Base-by-base conservation (phyloP, 1,284 basidiomycete species). In the Puccinia brachypodii region DNA sequence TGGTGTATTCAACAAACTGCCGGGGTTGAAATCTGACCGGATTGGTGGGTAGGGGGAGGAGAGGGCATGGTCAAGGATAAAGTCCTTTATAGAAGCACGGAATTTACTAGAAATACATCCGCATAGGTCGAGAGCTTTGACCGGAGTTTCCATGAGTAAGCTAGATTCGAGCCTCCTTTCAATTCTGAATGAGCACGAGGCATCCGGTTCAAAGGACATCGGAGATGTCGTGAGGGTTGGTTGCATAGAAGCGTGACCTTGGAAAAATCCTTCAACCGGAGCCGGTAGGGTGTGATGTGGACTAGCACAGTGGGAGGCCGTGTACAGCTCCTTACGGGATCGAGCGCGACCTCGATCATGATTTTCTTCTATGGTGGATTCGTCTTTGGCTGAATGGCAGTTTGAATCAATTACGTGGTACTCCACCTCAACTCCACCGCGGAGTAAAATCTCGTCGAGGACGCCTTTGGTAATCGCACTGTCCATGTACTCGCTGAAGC, bases 401-500 rank as follows among this genome's bases (percentile, higher is more conserved):
- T 71, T 33, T 14, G 68, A n/a, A 71, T 71, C n/a, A 13, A 47
- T 40, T 3, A 76, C 62, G 11, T 76, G 58, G 33, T 76, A 66
- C 42, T 78, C 42, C 40, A 68, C 64, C 22, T 69, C 66, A 31
- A 78, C 76, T 11, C 76, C 76, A 69, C 76, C 76, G n/a, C 76
- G 62, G 19, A 78, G 66, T 40, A 78, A 58, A 7, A 78, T 68
- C 36, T 78, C 76, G n/a, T 78, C 76, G 0, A 78, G 62, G 2
- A 78, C 76, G 44, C 31, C 31, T 50, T 78, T 78, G 13, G 64
- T 68, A 19, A 78, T 78, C 11, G 76, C 76, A 40, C 76, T 78
- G n/a, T 78, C 76, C 76, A 78, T 78, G 44, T 78, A 78, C 38
- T 78, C 76, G 66, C 76, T 78, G 28, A 78, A 78, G 33, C 64